phyloP scores from a whole-genome alignment of 2,329 filamentous ascomycete genomes.

The Lachnellula willkommii region DNA sequence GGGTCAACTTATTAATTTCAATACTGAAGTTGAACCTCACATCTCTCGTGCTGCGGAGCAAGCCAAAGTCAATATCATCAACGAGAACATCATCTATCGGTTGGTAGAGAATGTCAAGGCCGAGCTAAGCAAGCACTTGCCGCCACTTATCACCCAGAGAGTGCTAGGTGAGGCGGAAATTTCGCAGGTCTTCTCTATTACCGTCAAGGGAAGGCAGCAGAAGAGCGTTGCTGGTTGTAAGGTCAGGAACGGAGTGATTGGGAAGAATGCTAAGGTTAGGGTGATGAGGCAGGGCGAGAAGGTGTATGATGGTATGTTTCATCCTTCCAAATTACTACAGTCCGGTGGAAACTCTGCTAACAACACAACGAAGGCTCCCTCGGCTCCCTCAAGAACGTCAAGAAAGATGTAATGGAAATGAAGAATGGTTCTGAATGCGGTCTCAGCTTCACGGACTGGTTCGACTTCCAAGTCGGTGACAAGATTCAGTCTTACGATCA shows the following conservation, averaged over 20 bases:
- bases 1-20: conserved; percentile 82
- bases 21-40: conserved; percentile 60
- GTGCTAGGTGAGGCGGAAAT: conserved; percentile 88
- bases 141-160: conserved; percentile 59
- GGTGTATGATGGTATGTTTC: conserved; percentile 72
- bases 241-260: conserved; percentile 74
- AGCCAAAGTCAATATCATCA: conserved; percentile 69
- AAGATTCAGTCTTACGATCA: conserved; percentile 85
- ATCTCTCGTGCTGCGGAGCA: conserved; percentile 66
- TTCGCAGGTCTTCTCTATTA: conserved; percentile 77
- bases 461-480: conserved; percentile 74
- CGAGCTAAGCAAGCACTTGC: conserved; percentile 63
- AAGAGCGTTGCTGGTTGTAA: conserved; percentile 81
- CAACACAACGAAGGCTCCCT: conserved; percentile 56
- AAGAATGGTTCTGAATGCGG: conserved; percentile 92
- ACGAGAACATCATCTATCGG: conserved; percentile 83
- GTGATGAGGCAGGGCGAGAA: conserved; percentile 66
- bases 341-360: conserved; percentile 6
- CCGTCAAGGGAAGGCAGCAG: conserved; percentile 63
- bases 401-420: conserved; percentile 87
- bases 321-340: conserved; percentile 18
- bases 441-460: conserved; percentile 75
- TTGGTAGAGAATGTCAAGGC: conserved; percentile 67
- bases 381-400: conserved; percentile 79
- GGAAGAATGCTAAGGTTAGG: conserved; percentile 57